Evolutionary conservation across 2,329 filamentous ascomycete genomes (phyloP).

Genomic region (Didymella lethalis): DNA sequence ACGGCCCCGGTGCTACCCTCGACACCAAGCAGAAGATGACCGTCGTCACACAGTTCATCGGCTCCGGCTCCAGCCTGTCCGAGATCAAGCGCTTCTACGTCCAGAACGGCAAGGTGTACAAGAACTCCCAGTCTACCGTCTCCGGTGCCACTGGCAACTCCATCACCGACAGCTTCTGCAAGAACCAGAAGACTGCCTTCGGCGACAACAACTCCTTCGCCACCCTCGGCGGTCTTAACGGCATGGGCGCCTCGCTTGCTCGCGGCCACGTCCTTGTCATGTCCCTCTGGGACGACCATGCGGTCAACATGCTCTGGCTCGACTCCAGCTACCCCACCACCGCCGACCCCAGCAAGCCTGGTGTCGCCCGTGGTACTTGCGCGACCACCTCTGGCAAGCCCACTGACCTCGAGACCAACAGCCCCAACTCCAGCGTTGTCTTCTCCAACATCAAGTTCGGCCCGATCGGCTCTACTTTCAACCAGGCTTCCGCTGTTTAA

Average conservation of each 20-base stretch:
- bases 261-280: conserved; percentile 71
- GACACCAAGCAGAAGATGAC: conserved; percentile 56
- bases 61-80: conserved; percentile 52
- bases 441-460: conserved; percentile 54
- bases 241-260: conserved; percentile 63
- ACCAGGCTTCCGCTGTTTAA: conserved; percentile 38
- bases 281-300: conserved; percentile 70
- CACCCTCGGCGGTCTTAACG: conserved; percentile 63
- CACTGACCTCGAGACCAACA: conserved; percentile 48
- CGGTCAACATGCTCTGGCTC: conserved; percentile 76
- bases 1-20: conserved; percentile 62
- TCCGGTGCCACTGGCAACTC: conserved; percentile 59
- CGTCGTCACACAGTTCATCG: conserved; percentile 62
- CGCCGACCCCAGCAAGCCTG: conserved; percentile 41
- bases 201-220: conserved; percentile 63
- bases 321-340: conserved; percentile 69
- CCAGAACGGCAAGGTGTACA: conserved; percentile 59
- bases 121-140: conserved; percentile 55
- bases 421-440: conserved; percentile 45
- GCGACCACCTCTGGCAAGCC: conserved; percentile 48
- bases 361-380: conserved; percentile 50
- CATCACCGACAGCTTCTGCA: conserved; percentile 67
- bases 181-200: conserved; percentile 63
- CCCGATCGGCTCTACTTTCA: conserved; percentile 51
- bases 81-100: conserved; percentile 61